Conservation (phyloP, 805 yeast genomes). For the Ogataea chonburiensis region DNA sequence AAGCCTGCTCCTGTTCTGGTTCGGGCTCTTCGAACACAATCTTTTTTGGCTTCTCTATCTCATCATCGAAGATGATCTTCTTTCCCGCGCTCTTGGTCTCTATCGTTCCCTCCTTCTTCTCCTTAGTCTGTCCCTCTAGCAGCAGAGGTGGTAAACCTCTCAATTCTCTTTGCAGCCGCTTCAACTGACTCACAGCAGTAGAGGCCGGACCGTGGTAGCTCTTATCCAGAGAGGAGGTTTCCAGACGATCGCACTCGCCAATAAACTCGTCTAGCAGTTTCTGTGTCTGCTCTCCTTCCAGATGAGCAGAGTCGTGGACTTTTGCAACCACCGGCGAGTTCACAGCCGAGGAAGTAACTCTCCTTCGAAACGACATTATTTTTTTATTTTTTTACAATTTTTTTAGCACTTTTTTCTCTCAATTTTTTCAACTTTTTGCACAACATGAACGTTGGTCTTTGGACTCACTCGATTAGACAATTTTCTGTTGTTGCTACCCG, state of each 20-base stretch:
- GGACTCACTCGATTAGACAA: conserved; percentile 13
- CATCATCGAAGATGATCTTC: conserved; percentile 20
- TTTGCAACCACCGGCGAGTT: conserved; percentile 47
- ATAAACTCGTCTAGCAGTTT: conserved; percentile 27
- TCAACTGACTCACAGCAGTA: conserved; percentile 33
- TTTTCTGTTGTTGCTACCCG: conserved; percentile 12
- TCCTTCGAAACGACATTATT: conserved; percentile 36
- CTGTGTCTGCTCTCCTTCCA: conserved; percentile 27
- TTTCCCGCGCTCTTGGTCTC: conserved; percentile 16
- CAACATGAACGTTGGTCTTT: conserved; percentile 8
- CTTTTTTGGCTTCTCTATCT: conserved; percentile 17
- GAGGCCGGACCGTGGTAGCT: conserved; percentile 29
- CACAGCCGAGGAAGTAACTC: conserved; percentile 43
- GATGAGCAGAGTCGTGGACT: conserved; percentile 21
- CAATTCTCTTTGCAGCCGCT: conserved; percentile 38
- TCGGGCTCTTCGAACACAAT: conserved; percentile 18
- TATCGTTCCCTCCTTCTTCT: conserved; percentile 23
- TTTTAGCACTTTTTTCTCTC: conserved; percentile 1
- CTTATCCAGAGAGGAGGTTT: conserved; percentile 13
- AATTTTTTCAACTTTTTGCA: conserved; percentile 2
- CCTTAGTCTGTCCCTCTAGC: conserved; percentile 21
- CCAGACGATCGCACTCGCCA: conserved; percentile 22
- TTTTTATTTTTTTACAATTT: conserved; percentile 6
- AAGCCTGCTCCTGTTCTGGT: conserved; percentile 1
- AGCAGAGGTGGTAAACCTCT: conserved; percentile 38